A percentile compares a stretch with the other conserved stretches of the same genome.
These are phyloP conservation scores for Debaryomyces udenii DNA, from an alignment of 1,139 yeast species.

Conservation along the genomic window DNA sequence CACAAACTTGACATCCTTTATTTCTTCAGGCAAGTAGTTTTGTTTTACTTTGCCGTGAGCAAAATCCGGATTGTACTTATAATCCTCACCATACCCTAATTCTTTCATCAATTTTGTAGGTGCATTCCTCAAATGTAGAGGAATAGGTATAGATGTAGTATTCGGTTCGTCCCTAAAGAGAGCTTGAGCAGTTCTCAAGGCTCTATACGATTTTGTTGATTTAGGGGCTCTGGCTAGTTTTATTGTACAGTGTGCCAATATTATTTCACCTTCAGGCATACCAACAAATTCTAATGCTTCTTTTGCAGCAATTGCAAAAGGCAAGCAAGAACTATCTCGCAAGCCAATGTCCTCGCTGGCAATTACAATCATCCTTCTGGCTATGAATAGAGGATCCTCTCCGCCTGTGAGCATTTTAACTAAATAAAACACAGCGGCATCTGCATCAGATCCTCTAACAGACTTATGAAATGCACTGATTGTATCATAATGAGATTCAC, in stretches of 20 bases:
- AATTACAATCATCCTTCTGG: slow-evolving; percentile 87
- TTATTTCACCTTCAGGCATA: slow-evolving; percentile 91
- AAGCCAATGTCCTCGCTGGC: slow-evolving; percentile 92
- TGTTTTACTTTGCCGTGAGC: slow-evolving; percentile 74
- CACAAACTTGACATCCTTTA: slow-evolving; percentile 37
- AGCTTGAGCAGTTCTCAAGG: slow-evolving; percentile 66
- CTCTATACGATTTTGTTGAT: slow-evolving; percentile 82
- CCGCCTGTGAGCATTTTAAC: slow-evolving; percentile 90
- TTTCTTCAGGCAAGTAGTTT: slow-evolving; percentile 62
- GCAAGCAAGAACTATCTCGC: slow-evolving; percentile 79
- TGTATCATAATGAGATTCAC: slow-evolving; percentile 92
- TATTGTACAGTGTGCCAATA: slow-evolving; percentile 89
- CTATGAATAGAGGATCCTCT: slow-evolving; percentile 91
- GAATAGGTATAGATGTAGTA: slow-evolving; percentile 66
- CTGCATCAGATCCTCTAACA: slow-evolving; percentile 82
- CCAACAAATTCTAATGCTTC: slow-evolving; percentile 93
- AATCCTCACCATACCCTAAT: slow-evolving; percentile 79
- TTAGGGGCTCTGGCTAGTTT: slow-evolving; percentile 85
- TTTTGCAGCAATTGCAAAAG: slow-evolving; percentile 83
- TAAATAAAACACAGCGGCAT: slow-evolving; percentile 85
- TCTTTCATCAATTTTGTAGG: slow-evolving; percentile 91
- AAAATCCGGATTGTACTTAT: slow-evolving; percentile 85
- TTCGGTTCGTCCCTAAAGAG: slow-evolving; percentile 62
- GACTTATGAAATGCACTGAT: slow-evolving; percentile 94
- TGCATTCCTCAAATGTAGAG: slow-evolving; percentile 86